Conservation (phyloP, 495 filamentous ascomycete species). For the Neurospora tetraspora region DNA sequence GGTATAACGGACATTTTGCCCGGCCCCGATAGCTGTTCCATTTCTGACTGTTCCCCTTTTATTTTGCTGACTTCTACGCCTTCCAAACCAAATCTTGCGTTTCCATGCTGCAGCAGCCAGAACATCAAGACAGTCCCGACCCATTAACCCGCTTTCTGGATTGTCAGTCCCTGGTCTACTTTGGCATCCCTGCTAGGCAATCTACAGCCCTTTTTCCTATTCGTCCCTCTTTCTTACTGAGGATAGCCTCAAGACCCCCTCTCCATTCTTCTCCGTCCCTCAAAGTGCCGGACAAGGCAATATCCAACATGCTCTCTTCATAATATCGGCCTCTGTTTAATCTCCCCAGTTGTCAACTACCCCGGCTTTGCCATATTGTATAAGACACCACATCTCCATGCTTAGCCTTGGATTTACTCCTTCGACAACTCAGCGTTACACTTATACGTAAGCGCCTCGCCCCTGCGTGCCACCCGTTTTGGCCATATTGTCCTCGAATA, state of each 20-base stretch:
- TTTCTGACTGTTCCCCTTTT: neutral
- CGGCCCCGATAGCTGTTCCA: neutral
- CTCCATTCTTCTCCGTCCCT: conserved; percentile 8
- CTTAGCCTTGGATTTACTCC: neutral
- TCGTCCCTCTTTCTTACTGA: conserved; percentile 11
- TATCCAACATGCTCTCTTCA: conserved; percentile 13
- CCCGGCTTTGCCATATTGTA: conserved; percentile 27
- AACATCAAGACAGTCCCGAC: conserved; percentile 10
- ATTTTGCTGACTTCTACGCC: neutral
- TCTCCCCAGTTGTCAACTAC: conserved; percentile 22
- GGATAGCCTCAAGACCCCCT: conserved; percentile 7
- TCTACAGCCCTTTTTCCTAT: conserved; percentile 13
- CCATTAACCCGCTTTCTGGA: conserved; percentile 23
- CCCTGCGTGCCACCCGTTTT: neutral
- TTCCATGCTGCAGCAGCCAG: too few species aligned
- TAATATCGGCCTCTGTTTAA: too few species aligned
- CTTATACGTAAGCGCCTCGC: neutral
- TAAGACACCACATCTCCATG: neutral
- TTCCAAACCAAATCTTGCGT: neutral
- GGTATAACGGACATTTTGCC: neutral
- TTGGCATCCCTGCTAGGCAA: conserved; percentile 21
- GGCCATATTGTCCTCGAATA: neutral
- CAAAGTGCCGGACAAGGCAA: conserved; percentile 7
- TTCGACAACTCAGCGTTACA: neutral
- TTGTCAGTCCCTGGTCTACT: conserved; percentile 7